phyloP scores from a whole-genome alignment of 352 stramenopile species.

The Globisporangium paroecandrum region DNA sequence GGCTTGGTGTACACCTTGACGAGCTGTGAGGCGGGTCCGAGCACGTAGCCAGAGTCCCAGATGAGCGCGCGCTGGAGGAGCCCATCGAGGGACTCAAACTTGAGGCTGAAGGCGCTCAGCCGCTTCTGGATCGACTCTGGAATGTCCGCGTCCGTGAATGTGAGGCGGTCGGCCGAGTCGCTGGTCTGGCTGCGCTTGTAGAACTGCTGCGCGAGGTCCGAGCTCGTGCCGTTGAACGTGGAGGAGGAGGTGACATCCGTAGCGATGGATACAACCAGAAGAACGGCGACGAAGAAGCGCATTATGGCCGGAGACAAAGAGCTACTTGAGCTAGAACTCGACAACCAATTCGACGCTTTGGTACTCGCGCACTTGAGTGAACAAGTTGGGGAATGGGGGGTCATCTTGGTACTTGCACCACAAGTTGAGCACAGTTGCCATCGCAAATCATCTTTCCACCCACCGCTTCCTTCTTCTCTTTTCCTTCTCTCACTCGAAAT shows the following conservation, averaged over 20 bases:
- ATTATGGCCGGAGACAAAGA: background rate
- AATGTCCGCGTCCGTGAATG: background rate
- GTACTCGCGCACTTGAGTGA: background rate
- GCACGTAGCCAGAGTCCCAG: conserved; percentile 49
- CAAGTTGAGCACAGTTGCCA: too few relatives aligned
- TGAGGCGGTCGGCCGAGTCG: background rate
- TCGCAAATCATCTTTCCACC: too few relatives aligned
- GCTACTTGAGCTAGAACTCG: background rate
- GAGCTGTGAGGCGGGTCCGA: conserved; percentile 15
- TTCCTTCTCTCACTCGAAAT: too few relatives aligned
- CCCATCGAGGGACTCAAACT: conserved; percentile 25
- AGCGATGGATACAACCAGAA: too few relatives aligned
- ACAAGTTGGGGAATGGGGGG: background rate
- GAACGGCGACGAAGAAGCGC: background rate
- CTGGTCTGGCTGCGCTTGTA: conserved; percentile 6
- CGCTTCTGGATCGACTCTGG: conserved; percentile 9
- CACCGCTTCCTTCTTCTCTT: too few relatives aligned
- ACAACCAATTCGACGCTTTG: background rate
- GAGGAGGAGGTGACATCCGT: background rate
- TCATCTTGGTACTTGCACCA: too few relatives aligned
- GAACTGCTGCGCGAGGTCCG: conserved; percentile 20
- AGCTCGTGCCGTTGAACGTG: conserved; percentile 11
- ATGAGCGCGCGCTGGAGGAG: conserved; percentile 50
- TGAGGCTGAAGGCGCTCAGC: conserved; percentile 17
- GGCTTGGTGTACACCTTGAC: conserved; percentile 31